Percentiles rank a stretch among this genome's conserved stretches.
Evolutionary conservation across 306 rosid genomes (phyloP).

Genomic region (Leucaena leucocephala): DNA sequence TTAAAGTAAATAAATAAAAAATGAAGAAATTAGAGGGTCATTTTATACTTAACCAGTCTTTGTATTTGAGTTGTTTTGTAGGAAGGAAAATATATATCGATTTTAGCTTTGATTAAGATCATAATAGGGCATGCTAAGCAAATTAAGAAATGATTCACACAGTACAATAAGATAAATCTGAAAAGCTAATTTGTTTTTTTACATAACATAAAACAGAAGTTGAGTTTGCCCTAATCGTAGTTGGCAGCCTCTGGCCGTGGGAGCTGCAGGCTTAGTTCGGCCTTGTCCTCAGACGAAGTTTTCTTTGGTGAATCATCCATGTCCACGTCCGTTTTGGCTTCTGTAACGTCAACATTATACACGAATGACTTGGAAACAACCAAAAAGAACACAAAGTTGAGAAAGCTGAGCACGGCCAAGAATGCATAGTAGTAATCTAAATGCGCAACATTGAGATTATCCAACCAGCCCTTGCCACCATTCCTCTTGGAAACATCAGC

Average conservation of each 20-base stretch:
- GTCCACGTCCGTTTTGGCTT: constrained; percentile 38
- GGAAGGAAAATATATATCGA: constrained; percentile 1
- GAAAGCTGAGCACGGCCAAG: constrained; percentile 54
- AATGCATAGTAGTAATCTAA: constrained; percentile 70
- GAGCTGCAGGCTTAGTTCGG: constrained; percentile 21
- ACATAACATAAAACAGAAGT: neutral
- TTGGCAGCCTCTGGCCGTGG: constrained; percentile 17
- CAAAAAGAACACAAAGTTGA: constrained; percentile 70
- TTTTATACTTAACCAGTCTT: neutral
- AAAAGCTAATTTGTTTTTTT: neutral
- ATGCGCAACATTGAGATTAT: constrained; percentile 67
- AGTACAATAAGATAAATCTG: neutral
- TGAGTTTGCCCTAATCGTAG: neutral
- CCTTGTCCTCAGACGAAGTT: constrained; percentile 16
- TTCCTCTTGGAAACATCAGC: constrained; percentile 52
- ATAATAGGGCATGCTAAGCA: neutral
- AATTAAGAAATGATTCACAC: neutral
- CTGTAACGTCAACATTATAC: constrained; percentile 51
- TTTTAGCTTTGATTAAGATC: neutral
- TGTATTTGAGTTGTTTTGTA: neutral
- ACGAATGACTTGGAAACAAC: constrained; percentile 61
- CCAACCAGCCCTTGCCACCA: constrained; percentile 69
- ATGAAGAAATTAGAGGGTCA: no score
- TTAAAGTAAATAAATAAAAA: neutral
- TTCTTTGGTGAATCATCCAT: constrained; percentile 20